phyloP scores from a whole-genome alignment of 2,329 filamentous ascomycete species.

The Xylariaceae sp. region DNA sequence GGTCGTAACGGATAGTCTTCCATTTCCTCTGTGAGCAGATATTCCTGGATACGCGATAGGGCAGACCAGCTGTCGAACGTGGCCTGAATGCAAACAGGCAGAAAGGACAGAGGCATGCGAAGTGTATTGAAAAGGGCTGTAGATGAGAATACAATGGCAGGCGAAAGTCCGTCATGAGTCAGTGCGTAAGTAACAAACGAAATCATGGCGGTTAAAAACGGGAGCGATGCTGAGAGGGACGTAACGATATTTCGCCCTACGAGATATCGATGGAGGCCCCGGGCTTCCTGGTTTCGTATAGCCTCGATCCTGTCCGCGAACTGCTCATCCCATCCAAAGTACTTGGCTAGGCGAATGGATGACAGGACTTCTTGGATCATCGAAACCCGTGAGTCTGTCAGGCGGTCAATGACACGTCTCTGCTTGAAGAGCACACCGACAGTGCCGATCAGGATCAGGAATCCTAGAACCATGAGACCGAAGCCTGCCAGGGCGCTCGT shows the following conservation, averaged over 20 bases:
- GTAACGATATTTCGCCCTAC: constrained; percentile 77
- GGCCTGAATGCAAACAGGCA: constrained; percentile 80
- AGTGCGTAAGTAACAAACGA: constrained; percentile 77
- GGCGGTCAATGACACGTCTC: constrained; percentile 75
- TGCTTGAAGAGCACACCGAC: constrained; percentile 70
- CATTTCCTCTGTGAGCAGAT: constrained; percentile 76
- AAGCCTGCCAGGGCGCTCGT: constrained; percentile 86
- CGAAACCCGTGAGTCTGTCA: constrained; percentile 83
- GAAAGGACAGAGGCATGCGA: constrained; percentile 56
- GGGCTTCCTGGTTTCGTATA: constrained; percentile 70
- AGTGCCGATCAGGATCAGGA: constrained; percentile 69
- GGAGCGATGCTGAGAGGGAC: constrained; percentile 73
- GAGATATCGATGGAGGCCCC: constrained; percentile 70
- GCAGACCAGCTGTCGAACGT: constrained; percentile 79
- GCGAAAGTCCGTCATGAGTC: constrained; percentile 60
- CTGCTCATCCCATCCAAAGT: constrained; percentile 84
- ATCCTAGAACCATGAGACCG: constrained; percentile 67
- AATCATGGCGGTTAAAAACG: constrained; percentile 88
- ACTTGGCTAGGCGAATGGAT: constrained; percentile 87
- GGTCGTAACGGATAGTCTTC: constrained; percentile 59
- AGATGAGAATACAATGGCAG: constrained; percentile 81
- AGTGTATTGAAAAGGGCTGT: constrained; percentile 86
- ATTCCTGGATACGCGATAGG: constrained; percentile 77
- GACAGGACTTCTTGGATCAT: constrained; percentile 85
- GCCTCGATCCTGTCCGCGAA: constrained; percentile 70